phyloP scores from a whole-genome alignment of 1,284 basidiomycete species.

The Pisolithus thermaeus region DNA sequence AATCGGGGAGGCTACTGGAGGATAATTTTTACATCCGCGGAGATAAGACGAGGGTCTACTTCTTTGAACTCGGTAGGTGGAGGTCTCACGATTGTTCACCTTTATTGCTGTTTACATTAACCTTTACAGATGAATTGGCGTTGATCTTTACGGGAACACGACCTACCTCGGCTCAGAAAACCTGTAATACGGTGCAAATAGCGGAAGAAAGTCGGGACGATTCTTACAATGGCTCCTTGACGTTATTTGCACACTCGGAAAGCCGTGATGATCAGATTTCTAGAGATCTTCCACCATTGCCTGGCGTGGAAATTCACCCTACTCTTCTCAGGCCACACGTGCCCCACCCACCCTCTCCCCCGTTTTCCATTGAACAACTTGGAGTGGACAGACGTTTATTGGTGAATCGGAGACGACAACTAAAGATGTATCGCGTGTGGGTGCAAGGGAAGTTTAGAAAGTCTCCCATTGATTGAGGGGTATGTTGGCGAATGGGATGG shows the following conservation, averaged over 20 bases:
- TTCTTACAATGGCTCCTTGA: constrained; percentile 9
- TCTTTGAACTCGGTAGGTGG: constrained; percentile 75
- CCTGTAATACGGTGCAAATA: constrained; percentile 30
- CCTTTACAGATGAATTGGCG: constrained; percentile 67
- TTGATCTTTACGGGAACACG: constrained; percentile 67
- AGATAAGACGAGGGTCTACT: constrained; percentile 95
- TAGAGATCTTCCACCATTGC: background rate
- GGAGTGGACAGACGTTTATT: constrained; percentile 87
- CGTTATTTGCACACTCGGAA: constrained; percentile 8
- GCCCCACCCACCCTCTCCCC: constrained; percentile 39
- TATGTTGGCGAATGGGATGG: background rate
- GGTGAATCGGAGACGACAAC: constrained; percentile 85
- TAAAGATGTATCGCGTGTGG: constrained; percentile 96
- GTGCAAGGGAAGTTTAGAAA: constrained; percentile 78
- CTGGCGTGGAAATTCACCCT: constrained; percentile 32
- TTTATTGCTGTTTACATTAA: background rate
- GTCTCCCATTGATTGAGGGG: background rate
- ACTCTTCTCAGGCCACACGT: constrained; percentile 34
- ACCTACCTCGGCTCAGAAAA: constrained; percentile 33
- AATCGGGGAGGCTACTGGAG: constrained; percentile 78
- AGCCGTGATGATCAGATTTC: background rate
- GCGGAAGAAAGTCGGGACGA: constrained; percentile 33
- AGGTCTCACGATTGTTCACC: background rate
- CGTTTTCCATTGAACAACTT: constrained; percentile 72
- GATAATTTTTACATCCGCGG: constrained; percentile 95